A percentile compares a stretch with the other conserved stretches of the same genome.
phyloP scores from a whole-genome alignment of 495 filamentous ascomycete species.

The Thermochaetoides thermophila region DNA sequence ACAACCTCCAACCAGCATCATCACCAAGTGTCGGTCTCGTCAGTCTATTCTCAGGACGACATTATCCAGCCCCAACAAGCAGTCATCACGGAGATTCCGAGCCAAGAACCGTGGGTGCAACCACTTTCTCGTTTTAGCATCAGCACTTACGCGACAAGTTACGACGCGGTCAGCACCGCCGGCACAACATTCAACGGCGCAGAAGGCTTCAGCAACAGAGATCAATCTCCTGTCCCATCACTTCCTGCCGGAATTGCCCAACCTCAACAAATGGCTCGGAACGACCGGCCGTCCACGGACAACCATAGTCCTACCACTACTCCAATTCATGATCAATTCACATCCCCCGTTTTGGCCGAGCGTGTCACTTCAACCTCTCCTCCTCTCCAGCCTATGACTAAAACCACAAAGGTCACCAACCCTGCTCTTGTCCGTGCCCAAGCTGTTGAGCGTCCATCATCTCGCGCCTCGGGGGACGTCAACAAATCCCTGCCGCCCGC shows the following conservation, averaged over 20 bases:
- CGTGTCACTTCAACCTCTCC: constrained; percentile 1
- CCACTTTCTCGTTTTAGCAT: constrained; percentile 58
- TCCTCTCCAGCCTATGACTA: neutral
- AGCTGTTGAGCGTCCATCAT: too few species aligned
- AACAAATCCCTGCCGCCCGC: constrained; percentile 48
- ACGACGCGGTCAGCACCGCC: too few species aligned
- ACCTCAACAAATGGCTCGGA: constrained; percentile 4
- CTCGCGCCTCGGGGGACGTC: constrained; percentile 14
- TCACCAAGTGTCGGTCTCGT: constrained; percentile 23
- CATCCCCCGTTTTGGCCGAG: constrained; percentile 10
- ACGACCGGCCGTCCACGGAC: constrained; percentile 10
- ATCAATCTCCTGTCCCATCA: constrained; percentile 21
- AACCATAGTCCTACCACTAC: constrained; percentile 14
- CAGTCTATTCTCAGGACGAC: constrained; percentile 24
- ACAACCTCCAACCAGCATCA: constrained; percentile 11
- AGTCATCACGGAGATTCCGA: too few species aligned
- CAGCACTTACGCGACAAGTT: constrained; percentile 55
- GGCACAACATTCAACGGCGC: constrained; percentile 42
- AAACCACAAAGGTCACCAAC: neutral
- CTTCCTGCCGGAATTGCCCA: constrained; percentile 9
- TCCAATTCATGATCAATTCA: constrained; percentile 13
- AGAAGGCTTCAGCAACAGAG: constrained; percentile 18
- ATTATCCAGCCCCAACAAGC: too few species aligned
- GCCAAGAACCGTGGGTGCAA: constrained; percentile 28
- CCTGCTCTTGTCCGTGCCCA: constrained; percentile 8